These are phyloP conservation scores for Leishmania arabica DNA, from an alignment of 208 protist species.

Conservation along the genomic window DNA sequence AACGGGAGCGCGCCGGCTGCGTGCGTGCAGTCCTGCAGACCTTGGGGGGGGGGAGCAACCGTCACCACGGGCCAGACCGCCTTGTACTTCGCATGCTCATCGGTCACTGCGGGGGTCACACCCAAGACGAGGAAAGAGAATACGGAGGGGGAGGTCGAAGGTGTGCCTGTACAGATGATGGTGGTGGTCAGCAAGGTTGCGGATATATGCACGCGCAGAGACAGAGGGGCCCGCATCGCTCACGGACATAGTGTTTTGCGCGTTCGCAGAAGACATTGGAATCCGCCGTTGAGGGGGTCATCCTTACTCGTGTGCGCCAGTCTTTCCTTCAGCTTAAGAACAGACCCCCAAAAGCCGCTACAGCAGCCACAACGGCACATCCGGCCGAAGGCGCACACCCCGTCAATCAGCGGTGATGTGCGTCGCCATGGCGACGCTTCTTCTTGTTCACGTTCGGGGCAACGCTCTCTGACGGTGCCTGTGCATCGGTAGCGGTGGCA, in stretches of 20 bases:
- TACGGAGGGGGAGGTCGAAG: neutral
- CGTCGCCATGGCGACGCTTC: neutral
- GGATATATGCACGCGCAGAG: neutral
- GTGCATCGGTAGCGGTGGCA: neutral
- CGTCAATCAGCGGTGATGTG: neutral
- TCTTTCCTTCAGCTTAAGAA: neutral
- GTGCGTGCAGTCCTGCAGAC: neutral
- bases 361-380: neutral
- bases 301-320: neutral
- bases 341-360: neutral
- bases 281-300: neutral
- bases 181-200: neutral
- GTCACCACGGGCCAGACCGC: neutral
- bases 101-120: neutral
- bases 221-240: neutral
- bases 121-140: neutral
- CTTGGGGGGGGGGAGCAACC: neutral
- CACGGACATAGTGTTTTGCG: neutral
- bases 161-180: neutral
- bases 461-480: neutral
- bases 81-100: neutral
- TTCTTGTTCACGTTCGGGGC: neutral
- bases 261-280: neutral
- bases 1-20: neutral
- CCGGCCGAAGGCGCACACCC: neutral